phyloP scores from a whole-genome alignment of 176 grass and related monocot species.

The Elaeis guineensis region DNA sequence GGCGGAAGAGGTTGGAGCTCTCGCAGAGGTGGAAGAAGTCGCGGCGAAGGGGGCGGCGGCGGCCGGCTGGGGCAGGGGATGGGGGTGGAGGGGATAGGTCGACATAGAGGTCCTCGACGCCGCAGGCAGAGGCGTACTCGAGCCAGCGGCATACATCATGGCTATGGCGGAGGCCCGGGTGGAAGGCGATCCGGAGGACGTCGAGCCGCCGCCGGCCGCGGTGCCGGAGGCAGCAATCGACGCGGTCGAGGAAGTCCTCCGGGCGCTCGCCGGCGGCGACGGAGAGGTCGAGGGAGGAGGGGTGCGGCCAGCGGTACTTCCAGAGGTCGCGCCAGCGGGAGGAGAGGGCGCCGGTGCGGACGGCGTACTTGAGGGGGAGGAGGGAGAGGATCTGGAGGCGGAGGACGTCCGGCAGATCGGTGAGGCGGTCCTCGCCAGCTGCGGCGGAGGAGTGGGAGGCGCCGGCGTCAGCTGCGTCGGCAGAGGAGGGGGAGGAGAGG shows the following conservation, averaged over 20 bases:
- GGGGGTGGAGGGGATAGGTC: constrained; percentile 1
- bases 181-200: constrained; percentile 40
- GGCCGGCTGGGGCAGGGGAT: neutral
- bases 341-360: constrained; percentile 35
- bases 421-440: constrained; percentile 9
- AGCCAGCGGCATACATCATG: constrained; percentile 42
- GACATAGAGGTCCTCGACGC: constrained; percentile 37
- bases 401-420: constrained; percentile 30
- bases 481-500: neutral
- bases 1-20: constrained; percentile 38
- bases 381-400: constrained; percentile 28
- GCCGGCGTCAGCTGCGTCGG: neutral
- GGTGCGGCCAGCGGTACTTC: constrained; percentile 28
- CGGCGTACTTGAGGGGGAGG: constrained; percentile 42
- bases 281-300: constrained; percentile 14
- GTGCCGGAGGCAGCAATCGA: constrained; percentile 9
- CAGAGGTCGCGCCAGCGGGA: constrained; percentile 34
- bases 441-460: neutral
- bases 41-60: neutral
- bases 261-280: neutral
- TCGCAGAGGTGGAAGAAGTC: constrained; percentile 18
- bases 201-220: constrained; percentile 39
- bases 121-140: constrained; percentile 38
- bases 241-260: constrained; percentile 1
- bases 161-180: constrained; percentile 32